phyloP scores from a whole-genome alignment of 371 early-diverging fungal genomes.

The Syncephalis fuscata region DNA sequence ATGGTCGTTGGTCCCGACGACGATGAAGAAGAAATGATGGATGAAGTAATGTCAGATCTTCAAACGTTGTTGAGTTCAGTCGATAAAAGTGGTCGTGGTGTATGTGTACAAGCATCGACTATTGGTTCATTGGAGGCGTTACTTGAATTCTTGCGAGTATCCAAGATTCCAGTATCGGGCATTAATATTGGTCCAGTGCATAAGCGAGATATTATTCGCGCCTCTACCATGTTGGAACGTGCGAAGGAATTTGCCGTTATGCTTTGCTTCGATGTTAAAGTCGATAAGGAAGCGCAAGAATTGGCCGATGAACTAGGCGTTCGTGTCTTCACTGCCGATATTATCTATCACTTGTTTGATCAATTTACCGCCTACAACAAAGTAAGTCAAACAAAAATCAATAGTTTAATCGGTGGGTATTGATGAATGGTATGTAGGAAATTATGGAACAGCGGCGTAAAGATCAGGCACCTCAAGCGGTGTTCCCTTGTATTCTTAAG shows the following conservation, averaged over 20 bases:
- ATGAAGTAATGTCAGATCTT: slow-evolving; percentile 88
- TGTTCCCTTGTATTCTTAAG: slow-evolving; percentile 93
- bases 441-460: slow-evolving; percentile 72
- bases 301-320: slow-evolving; percentile 88
- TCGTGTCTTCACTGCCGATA: slow-evolving; percentile 93
- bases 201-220: slow-evolving; percentile 95
- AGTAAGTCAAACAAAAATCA: slow-evolving; percentile 6
- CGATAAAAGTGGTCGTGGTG: slow-evolving; percentile 86
- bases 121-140: slow-evolving; percentile 99
- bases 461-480: slow-evolving; percentile 76
- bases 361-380: slow-evolving; percentile 74
- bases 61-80: slow-evolving; percentile 55
- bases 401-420: background rate
- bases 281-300: slow-evolving; percentile 92
- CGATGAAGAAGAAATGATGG: slow-evolving; percentile 88
- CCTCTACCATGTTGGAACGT: slow-evolving; percentile 85
- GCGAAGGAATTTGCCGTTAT: slow-evolving; percentile 80
- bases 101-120: slow-evolving; percentile 98
- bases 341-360: slow-evolving; percentile 99
- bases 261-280: slow-evolving; percentile 98
- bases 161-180: slow-evolving; percentile 93
- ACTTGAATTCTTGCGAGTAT: slow-evolving; percentile 83
- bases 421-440: slow-evolving; percentile 12
- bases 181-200: slow-evolving; percentile 98
- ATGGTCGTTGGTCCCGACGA: slow-evolving; percentile 90